Percentiles rank a stretch among this genome's conserved stretches.
These are phyloP conservation scores for Leccinum subrobustum DNA, from an alignment of 1,284 basidiomycete genomes.

Conservation along the genomic window DNA sequence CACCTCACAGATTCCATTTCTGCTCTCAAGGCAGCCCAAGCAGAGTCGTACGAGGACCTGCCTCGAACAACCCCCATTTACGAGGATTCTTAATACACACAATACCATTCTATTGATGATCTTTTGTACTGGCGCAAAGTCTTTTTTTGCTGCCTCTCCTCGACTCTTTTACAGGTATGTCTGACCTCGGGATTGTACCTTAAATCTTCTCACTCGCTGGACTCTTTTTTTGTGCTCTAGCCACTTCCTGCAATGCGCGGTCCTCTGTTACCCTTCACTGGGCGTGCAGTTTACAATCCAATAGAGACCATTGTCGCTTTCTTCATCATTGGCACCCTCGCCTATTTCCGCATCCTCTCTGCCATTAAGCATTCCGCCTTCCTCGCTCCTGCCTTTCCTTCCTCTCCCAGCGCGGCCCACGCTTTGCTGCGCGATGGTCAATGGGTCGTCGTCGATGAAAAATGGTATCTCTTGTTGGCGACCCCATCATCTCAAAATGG, in stretches of 20 bases:
- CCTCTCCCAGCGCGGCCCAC: constrained; percentile 52
- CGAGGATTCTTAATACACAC: constrained; percentile 46
- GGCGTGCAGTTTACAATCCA: constrained; percentile 63
- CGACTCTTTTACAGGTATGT: neutral
- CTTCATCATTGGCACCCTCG: constrained; percentile 83
- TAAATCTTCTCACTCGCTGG: neutral
- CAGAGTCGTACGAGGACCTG: constrained; percentile 51
- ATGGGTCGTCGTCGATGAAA: constrained; percentile 57
- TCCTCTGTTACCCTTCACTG: constrained; percentile 58
- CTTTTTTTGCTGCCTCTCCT: neutral
- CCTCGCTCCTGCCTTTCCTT: constrained; percentile 52
- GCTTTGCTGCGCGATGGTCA: constrained; percentile 49
- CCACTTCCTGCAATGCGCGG: constrained; percentile 45
- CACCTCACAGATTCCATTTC: constrained; percentile 53
- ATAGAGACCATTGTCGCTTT: constrained; percentile 89
- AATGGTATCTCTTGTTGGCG: constrained; percentile 78
- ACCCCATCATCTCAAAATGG: constrained; percentile 95
- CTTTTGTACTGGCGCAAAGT: constrained; percentile 28
- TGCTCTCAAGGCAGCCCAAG: constrained; percentile 51
- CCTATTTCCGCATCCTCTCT: constrained; percentile 88
- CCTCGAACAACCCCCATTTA: constrained; percentile 50
- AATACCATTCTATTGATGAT: constrained; percentile 48
- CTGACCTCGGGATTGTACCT: neutral
- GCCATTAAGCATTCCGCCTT: constrained; percentile 80
- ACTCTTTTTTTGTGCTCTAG: neutral